Conservation (phyloP, 768 basidiomycete species). For the Serendipita vermifera region DNA sequence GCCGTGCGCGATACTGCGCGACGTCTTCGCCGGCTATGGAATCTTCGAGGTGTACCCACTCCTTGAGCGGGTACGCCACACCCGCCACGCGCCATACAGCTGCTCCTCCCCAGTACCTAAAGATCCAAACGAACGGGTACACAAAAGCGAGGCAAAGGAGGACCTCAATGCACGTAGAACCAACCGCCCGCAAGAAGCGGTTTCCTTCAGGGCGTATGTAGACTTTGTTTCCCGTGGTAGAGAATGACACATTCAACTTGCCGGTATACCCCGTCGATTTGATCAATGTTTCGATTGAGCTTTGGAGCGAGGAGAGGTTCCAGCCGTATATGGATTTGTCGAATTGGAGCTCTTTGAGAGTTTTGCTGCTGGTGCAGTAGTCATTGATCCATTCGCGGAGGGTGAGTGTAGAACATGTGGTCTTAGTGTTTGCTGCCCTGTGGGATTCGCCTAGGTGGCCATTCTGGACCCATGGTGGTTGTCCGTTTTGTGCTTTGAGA, state of each 20-base stretch:
- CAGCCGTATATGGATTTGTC: conserved; percentile 56
- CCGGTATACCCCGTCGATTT: conserved; percentile 30
- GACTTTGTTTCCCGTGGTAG: conserved; percentile 34
- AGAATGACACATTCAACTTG: conserved; percentile 37
- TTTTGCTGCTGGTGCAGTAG: conserved; percentile 57
- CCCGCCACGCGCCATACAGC: conserved; percentile 68
- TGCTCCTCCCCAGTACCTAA: conserved; percentile 55
- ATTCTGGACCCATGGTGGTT: conserved; percentile 35
- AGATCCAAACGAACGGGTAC: conserved; percentile 74
- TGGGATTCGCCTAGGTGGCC: not conserved
- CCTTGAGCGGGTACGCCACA: conserved; percentile 54
- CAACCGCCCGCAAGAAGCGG: conserved; percentile 49
- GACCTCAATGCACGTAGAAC: conserved; percentile 57
- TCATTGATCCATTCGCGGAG: conserved; percentile 72
- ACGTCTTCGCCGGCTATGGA: conserved; percentile 14
- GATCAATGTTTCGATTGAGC: conserved; percentile 29
- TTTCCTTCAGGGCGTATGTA: conserved; percentile 60
- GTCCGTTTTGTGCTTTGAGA: conserved; percentile 35
- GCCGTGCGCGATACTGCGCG: conserved; percentile 1
- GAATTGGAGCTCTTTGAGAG: conserved; percentile 68
- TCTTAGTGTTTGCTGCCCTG: not conserved
- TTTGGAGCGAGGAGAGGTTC: conserved; percentile 32
- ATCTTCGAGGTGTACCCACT: conserved; percentile 14
- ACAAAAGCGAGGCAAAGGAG: conserved; percentile 55
- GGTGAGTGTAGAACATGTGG: conserved; percentile 34